phyloP scores from a whole-genome alignment of 768 basidiomycete genomes.

The Postia placenta region DNA sequence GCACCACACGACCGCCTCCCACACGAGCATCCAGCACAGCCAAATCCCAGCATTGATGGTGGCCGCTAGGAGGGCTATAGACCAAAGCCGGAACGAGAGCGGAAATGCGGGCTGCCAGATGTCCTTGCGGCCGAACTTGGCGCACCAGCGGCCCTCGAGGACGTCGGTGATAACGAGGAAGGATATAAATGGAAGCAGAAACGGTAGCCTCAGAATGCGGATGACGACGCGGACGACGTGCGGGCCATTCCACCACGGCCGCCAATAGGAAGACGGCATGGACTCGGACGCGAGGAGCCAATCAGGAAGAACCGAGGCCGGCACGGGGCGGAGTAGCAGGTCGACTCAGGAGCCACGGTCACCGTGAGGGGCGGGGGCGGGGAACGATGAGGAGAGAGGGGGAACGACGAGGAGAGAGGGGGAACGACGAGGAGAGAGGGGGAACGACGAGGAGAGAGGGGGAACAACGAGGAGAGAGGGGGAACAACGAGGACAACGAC shows the following conservation, averaged over 20 bases:
- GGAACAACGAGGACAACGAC: no score
- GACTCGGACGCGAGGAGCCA: background rate
- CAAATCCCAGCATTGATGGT: background rate
- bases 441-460: no score
- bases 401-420: no score
- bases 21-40: background rate
- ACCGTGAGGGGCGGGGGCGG: no score
- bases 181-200: background rate
- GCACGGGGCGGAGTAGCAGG: no score
- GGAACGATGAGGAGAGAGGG: no score
- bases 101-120: conserved; percentile 4
- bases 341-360: no score
- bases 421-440: no score
- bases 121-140: background rate
- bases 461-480: no score
- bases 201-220: background rate
- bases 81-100: background rate
- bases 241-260: background rate
- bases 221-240: background rate
- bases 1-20: background rate
- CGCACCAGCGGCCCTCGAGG: background rate
- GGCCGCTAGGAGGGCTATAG: background rate
- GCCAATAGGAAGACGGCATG: background rate
- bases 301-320: background rate
- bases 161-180: background rate